Base-by-base conservation (phyloP, 2,329 filamentous ascomycete genomes). In the Penicillium crustosum region DNA sequence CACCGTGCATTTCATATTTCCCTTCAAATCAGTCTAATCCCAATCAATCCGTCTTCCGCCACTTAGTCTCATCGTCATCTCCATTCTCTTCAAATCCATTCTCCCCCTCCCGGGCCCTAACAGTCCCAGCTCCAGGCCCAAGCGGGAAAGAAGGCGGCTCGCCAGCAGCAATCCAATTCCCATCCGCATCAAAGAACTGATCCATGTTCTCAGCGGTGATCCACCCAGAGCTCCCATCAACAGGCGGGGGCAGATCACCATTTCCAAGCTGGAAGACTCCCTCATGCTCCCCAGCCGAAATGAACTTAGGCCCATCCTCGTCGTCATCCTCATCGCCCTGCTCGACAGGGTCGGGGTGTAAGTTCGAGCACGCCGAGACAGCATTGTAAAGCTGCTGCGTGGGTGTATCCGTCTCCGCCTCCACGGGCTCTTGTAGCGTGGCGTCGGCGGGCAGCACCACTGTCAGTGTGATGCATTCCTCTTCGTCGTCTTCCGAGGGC, bases 171-270 rank as follows among this genome's bases (percentile, higher is more conserved):
- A 89, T 88, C 84, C 89, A 93, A 70, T 93, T 92, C 3, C 91
- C 91, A 9, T 92, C 83, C 61, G 83, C 86, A 66, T 94, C 90
- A 74, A 94, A 90, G 70, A 86, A 96, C 65, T 96, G 85, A 62
- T 89, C 81, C 72, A 96, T 87, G 68, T 97, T 97, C 56, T 96
- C 93, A 9, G 90, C 89, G 17, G 93, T 97, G 70, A 97, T 81
- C 79, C 79, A 81, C 9, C 79, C 79, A 1, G 78, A 79, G 56
- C 79, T 80, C 17, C 79, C 78, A 36, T 75, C 77, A 66, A 81
- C 73, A 4, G 79, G 75, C 35, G 79, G 78, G 31, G 79, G 79
- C 43, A 81, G 55, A 4, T 73, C 77, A 2, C 75, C 74, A 44
- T 71, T 67, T 8, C 76, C 76, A 42, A 73, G 65, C 60, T 73